A percentile compares a stretch with the other conserved stretches of the same genome.
These are phyloP conservation scores for Rubia peregrina DNA, from an alignment of 305 asterid genomes.

Conservation along the genomic window DNA sequence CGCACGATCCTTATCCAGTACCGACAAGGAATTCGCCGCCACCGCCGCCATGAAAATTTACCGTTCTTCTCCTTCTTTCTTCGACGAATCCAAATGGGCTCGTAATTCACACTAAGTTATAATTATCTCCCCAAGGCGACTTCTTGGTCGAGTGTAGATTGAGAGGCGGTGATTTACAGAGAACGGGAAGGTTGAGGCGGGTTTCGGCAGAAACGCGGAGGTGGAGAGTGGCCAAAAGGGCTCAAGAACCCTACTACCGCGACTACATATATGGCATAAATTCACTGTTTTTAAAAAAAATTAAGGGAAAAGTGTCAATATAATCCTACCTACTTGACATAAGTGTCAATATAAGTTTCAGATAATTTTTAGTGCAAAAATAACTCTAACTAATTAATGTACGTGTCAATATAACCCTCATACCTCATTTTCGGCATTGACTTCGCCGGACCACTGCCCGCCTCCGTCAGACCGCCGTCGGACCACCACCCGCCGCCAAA, in stretches of 20 bases:
- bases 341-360: too few relatives aligned
- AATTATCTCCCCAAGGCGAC: neutral
- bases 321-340: too few relatives aligned
- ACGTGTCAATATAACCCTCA: too few relatives aligned
- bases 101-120: neutral
- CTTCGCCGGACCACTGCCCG: too few relatives aligned
- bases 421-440: too few relatives aligned
- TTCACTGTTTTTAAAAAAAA: too few relatives aligned
- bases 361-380: too few relatives aligned
- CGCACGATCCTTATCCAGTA: neutral
- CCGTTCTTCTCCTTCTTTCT: neutral
- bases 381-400: too few relatives aligned
- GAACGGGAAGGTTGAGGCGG: neutral
- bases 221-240: neutral
- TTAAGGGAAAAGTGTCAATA: too few relatives aligned
- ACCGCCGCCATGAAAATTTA: constrained; percentile 17
- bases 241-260: constrained; percentile 22
- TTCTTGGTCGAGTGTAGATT: neutral
- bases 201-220: constrained; percentile 18
- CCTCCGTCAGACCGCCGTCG: too few relatives aligned
- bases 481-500: too few relatives aligned
- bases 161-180: neutral
- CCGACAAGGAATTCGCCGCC: neutral
- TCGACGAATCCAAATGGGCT: neutral
- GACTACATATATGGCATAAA: neutral